These are phyloP conservation scores for Plasmopara viticola DNA, from an alignment of 352 stramenopile species.

Conservation along the genomic window DNA sequence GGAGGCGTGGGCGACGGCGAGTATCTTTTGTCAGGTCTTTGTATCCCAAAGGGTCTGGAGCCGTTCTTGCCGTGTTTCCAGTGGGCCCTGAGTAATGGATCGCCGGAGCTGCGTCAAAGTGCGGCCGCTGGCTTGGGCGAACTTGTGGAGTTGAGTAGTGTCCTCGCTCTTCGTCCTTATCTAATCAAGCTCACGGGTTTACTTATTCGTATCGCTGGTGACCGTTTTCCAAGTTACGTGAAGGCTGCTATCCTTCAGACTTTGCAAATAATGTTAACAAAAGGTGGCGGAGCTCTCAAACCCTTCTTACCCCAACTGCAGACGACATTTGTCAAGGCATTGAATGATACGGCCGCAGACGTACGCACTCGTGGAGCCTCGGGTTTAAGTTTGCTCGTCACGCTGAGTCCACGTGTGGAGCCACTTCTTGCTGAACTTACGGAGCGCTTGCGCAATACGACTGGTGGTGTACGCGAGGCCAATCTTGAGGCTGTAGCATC, in stretches of 20 bases:
- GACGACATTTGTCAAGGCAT: conserved; percentile 98
- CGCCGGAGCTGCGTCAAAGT: conserved; percentile 79
- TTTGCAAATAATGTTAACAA: conserved; percentile 94
- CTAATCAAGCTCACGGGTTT: conserved; percentile 96
- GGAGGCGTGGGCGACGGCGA: conserved; percentile 76
- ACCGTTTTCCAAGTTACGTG: conserved; percentile 96
- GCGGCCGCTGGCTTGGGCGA: conserved; percentile 94
- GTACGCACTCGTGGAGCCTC: conserved; percentile 89
- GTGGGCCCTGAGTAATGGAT: conserved; percentile 95
- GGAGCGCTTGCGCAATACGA: conserved; percentile 63
- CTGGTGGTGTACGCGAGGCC: conserved; percentile 64
- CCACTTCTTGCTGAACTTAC: conserved; percentile 94
- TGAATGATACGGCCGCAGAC: conserved; percentile 94
- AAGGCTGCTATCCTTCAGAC: conserved; percentile 98
- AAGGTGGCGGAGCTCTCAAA: conserved; percentile 94
- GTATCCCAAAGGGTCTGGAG: conserved; percentile 88
- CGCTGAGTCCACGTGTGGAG: conserved; percentile 92
- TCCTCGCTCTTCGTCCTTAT: conserved; percentile 89
- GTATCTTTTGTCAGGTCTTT: conserved; percentile 74
- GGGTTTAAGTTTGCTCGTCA: conserved; percentile 91
- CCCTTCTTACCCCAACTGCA: conserved; percentile 99
- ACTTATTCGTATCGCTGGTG: conserved; percentile 98
- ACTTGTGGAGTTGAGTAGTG: conserved; percentile 91
- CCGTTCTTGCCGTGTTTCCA: conserved; percentile 97
- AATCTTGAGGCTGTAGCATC: conserved; percentile 67